Evolutionary conservation across 352 stramenopile species (phyloP).

Genomic region (Globisporangium cederbergense): DNA sequence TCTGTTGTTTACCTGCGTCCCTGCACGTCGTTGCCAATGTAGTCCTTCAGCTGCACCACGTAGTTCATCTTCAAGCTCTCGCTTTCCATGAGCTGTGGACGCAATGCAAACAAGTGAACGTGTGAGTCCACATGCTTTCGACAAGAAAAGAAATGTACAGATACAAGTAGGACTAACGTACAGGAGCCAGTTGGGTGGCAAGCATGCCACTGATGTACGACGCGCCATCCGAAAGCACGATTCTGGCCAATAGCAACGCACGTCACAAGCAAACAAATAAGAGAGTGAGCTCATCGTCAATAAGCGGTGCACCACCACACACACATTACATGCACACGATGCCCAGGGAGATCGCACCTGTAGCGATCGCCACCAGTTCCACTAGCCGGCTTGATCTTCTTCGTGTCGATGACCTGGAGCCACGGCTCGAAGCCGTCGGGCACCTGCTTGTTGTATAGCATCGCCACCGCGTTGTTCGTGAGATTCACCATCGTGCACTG

Average conservation of each 20-base stretch:
- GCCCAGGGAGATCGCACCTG: conserved; percentile 23
- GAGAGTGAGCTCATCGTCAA: not conserved
- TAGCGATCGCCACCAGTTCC: conserved; percentile 75
- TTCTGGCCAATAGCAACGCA: conserved; percentile 21
- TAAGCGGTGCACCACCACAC: not conserved
- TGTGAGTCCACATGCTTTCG: not conserved
- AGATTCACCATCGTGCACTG: conserved; percentile 65
- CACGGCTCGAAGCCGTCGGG: conserved; percentile 84
- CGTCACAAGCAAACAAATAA: not conserved
- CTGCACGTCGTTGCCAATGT: conserved; percentile 80
- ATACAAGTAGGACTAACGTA: conserved; percentile 24
- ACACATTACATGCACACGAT: not conserved
- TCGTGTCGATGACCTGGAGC: conserved; percentile 86
- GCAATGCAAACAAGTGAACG: not conserved
- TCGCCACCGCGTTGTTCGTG: conserved; percentile 76
- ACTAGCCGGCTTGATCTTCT: conserved; percentile 84
- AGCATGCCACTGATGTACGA: conserved; percentile 88
- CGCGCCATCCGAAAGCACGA: conserved; percentile 77
- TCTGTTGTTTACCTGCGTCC: conserved; percentile 39
- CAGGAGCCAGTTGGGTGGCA: conserved; percentile 71
- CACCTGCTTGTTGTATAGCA: conserved; percentile 84
- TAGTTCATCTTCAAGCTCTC: conserved; percentile 82
- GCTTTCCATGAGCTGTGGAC: conserved; percentile 69
- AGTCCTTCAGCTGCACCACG: conserved; percentile 84
- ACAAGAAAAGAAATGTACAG: not conserved